phyloP scores from a whole-genome alignment of 2,329 filamentous ascomycete species.

The Zasmidium citrigriseum region DNA sequence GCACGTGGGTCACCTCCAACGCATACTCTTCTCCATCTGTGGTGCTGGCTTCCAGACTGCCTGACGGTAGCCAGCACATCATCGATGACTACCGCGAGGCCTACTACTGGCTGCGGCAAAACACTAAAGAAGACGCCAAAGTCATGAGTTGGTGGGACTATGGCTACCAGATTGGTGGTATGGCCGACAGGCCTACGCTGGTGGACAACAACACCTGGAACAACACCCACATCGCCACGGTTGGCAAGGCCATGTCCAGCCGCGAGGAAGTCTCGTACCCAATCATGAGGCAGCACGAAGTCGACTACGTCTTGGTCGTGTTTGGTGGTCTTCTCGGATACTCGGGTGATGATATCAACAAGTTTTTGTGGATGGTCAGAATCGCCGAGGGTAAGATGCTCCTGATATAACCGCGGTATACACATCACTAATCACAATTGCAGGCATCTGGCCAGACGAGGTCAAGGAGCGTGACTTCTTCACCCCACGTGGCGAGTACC shows the following conservation, averaged over 20 bases:
- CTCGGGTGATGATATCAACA: conserved; percentile 98
- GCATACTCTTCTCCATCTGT: conserved; percentile 98
- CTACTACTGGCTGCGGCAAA: conserved; percentile 98
- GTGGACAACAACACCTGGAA: conserved; percentile 99
- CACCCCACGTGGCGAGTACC: conserved; percentile 89
- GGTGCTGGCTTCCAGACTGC: conserved; percentile 86
- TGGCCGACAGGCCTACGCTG: conserved; percentile 94
- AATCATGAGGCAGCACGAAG: conserved; percentile 97
- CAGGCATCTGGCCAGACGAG: conserved; percentile 93
- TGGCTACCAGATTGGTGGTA: conserved; percentile 98
- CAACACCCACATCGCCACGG: conserved; percentile 98
- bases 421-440: conserved; percentile 9
- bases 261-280: conserved; percentile 97
- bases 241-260: conserved; percentile 98
- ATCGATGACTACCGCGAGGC: conserved; percentile 99
- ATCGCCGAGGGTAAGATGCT: conserved; percentile 78
- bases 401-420: neutral
- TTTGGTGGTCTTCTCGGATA: conserved; percentile 96
- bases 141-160: conserved; percentile 99
- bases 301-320: conserved; percentile 97
- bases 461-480: conserved; percentile 97
- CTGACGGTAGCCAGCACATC: conserved; percentile 95
- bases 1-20: conserved; percentile 99
- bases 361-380: conserved; percentile 99
- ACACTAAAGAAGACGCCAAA: conserved; percentile 92